phyloP scores from a whole-genome alignment of 73 alveolate species.

The Tetrahymena malaccensis region DNA sequence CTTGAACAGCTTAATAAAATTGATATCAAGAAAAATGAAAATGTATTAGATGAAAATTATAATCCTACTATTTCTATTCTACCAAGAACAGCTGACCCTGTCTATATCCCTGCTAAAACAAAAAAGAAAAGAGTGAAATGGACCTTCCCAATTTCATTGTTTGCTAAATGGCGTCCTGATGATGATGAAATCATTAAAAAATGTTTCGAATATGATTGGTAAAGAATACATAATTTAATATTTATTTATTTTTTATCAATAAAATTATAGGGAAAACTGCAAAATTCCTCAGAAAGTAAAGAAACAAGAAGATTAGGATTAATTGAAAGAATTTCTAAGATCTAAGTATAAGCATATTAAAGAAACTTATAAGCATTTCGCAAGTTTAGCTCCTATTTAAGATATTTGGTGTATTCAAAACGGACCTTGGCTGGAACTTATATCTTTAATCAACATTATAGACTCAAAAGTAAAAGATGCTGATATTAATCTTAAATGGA shows the following conservation, averaged over 20 bases:
- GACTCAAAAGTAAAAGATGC: constrained; percentile 32
- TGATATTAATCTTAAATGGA: constrained; percentile 26
- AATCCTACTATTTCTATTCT: constrained; percentile 10
- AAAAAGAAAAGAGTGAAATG: constrained; percentile 14
- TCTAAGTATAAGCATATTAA: constrained; percentile 7
- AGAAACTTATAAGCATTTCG: constrained; percentile 24
- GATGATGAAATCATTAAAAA: constrained; percentile 5
- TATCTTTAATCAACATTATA: neutral
- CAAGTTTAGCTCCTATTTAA: constrained; percentile 22
- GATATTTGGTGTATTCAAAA: constrained; percentile 32
- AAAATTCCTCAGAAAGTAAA: constrained; percentile 22
- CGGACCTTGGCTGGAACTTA: constrained; percentile 22
- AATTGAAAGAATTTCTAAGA: constrained; percentile 24
- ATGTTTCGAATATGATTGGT: constrained; percentile 40
- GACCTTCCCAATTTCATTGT: constrained; percentile 36
- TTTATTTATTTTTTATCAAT: neutral
- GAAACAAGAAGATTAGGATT: constrained; percentile 23
- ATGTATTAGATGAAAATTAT: constrained; percentile 9
- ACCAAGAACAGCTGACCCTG: constrained; percentile 31
- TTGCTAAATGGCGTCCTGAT: constrained; percentile 32
- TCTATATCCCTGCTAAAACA: constrained; percentile 17
- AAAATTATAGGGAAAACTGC: neutral
- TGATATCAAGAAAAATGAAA: neutral
- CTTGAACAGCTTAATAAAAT: constrained; percentile 15
- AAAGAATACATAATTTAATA: neutral